Conservation (phyloP, 768 basidiomycete species). For the Leccinum longicurvipes region DNA sequence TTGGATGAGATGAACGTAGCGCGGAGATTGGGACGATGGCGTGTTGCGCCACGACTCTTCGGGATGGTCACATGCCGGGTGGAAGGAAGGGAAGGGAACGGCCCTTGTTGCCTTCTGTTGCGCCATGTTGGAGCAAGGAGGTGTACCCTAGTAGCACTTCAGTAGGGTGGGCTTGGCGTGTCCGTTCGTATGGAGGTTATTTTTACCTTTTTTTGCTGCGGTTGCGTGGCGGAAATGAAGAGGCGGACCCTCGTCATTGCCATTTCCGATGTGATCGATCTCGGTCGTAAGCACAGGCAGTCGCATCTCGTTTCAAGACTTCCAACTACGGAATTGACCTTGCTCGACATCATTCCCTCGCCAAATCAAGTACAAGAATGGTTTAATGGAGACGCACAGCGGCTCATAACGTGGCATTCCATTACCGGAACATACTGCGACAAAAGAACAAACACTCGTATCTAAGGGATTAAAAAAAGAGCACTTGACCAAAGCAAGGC, state of each 20-base stretch:
- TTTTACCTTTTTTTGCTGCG: conserved; percentile 14
- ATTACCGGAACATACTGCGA: conserved; percentile 9
- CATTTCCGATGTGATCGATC: conserved; percentile 9
- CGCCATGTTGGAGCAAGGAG: too few species aligned
- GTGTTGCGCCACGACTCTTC: conserved; percentile 3
- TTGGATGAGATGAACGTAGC: not conserved
- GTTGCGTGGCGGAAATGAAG: conserved; percentile 15
- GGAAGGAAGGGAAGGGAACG: not conserved
- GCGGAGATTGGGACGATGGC: conserved; percentile 2
- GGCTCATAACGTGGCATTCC: conserved; percentile 6
- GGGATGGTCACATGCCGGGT: not conserved
- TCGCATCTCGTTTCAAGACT: not conserved
- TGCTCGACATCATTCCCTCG: not conserved
- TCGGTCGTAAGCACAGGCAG: conserved; percentile 3
- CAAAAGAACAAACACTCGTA: not conserved
- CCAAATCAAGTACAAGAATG: not conserved
- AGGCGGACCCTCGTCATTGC: not conserved
- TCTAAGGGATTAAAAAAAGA: conserved; percentile 18
- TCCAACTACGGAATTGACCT: not conserved
- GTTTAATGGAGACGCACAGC: not conserved
- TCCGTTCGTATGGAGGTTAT: not conserved
- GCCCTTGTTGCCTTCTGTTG: not conserved
- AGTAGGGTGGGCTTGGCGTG: not conserved
- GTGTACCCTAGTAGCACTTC: not conserved
- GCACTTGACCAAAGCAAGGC: conserved; percentile 37